Evolutionary conservation across 441 rosid species (phyloP), one percentile per base, ranked within the genome.

Genomic region (Aleurites moluccanus): DNA sequence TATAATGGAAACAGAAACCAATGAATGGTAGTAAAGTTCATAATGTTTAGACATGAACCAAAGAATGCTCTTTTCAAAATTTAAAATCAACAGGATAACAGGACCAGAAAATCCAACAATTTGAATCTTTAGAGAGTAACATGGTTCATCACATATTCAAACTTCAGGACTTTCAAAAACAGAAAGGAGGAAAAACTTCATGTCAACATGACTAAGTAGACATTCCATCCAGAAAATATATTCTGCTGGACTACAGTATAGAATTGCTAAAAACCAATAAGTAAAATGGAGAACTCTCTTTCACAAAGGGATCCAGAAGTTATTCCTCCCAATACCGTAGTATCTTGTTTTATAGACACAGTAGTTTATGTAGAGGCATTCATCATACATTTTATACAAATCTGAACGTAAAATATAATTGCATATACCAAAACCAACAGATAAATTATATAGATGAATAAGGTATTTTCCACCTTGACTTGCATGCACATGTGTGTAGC

Each of bases 121-220:
- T 61, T 60, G 42, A 61, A 18, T 15, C 30, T 61, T 40, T 15
- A 18, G 20, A 4, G 44, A 30, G 38, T 35, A 16, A 33, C 4
- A 18, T 21, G 45, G 4, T 21, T 65, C 69, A 42, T 23, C 4
- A 5, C 50, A 66, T 16, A 4, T 49, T 20, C 2, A 35, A 30
- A 68, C 21, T 68, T 68, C 3, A 27, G 59, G 44, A 59, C 59
- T 68, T 50, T 6, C 50, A 64, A 64, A 64, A 67, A 27, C 35
- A 7, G 13, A 13, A 21, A 35, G 16, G 28, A 49, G 72, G 72
- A 38, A 30, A n/a, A 25, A 44, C 23, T 50, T 16, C 7, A 8
- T 23, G 30, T 65, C 52, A 65, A 42, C n/a, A 23, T n/a, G 3
- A 44, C 35, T 15, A 47, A 18, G 56, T 47, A 67, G 57, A 27